Percentiles rank a stretch among this genome's conserved stretches.
Conservation (phyloP, 768 basidiomycete genomes). For the Tulasnella sp. region DNA sequence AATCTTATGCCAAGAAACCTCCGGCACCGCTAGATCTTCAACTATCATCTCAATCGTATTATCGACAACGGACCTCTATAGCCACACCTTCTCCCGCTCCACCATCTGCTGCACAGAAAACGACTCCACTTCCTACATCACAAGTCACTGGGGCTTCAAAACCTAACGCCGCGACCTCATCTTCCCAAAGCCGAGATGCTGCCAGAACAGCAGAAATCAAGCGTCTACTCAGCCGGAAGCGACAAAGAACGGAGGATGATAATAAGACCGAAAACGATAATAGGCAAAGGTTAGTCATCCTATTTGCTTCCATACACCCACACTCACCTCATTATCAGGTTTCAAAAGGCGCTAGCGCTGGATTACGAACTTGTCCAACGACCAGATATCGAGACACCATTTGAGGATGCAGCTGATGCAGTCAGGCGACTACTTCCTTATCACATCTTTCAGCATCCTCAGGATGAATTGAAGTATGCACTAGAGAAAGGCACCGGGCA, state of each 20-base stretch:
- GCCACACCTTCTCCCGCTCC: no score
- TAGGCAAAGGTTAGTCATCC: conserved; percentile 7
- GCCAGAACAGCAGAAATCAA: background rate
- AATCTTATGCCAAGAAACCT: no score
- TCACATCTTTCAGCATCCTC: conserved; percentile 65
- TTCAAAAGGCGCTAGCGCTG: conserved; percentile 37
- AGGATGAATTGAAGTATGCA: conserved; percentile 40
- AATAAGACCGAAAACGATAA: conserved; percentile 3
- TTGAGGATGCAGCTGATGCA: conserved; percentile 46
- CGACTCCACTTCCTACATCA: no score
- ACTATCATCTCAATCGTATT: no score
- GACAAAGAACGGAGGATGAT: conserved; percentile 13
- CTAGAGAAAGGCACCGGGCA: conserved; percentile 17
- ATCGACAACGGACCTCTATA: no score
- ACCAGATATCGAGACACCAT: conserved; percentile 60
- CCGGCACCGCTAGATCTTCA: no score
- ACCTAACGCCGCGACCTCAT: background rate
- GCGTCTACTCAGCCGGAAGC: conserved; percentile 10
- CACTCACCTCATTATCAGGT: conserved; percentile 31
- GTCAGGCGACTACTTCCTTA: conserved; percentile 65
- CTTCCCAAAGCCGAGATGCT: background rate
- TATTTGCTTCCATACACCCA: background rate
- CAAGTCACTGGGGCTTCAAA: no score
- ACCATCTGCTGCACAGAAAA: no score
- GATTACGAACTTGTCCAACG: conserved; percentile 50